Evolutionary conservation across 169 alveolate species (phyloP).

Genomic region (Cryptosporidium parvum): DNA sequence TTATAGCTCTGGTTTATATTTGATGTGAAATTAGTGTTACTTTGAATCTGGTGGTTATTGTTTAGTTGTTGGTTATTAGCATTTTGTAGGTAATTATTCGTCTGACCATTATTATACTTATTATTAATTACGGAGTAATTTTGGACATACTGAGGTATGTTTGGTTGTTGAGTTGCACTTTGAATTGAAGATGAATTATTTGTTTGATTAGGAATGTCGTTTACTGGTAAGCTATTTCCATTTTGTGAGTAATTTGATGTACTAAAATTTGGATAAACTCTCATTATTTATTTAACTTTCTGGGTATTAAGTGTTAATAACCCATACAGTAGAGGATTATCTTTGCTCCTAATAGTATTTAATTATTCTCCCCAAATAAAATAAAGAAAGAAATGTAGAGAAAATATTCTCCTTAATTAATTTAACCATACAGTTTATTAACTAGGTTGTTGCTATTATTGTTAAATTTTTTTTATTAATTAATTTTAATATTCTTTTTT

Average conservation of each 20-base stretch:
- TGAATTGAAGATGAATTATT: not conserved
- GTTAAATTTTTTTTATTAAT: not conserved
- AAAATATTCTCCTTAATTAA: conserved; percentile 3
- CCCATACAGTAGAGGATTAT: conserved; percentile 23
- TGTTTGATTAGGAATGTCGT: not conserved
- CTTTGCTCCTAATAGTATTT: conserved; percentile 7
- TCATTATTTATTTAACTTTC: conserved; percentile 13
- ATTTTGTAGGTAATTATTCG: not conserved
- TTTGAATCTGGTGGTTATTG: not conserved
- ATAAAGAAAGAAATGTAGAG: not conserved
- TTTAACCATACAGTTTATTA: conserved; percentile 2
- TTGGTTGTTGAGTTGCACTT: not conserved
- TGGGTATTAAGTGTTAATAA: conserved; percentile 3
- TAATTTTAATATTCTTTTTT: not conserved
- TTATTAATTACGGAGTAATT: not conserved
- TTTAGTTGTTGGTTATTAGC: not conserved
- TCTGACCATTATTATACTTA: conserved; percentile 12
- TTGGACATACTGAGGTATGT: conserved; percentile 15
- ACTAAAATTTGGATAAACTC: conserved; percentile 25
- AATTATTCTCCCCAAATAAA: conserved; percentile 13
- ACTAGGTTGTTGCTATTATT: not conserved
- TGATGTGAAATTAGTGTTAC: not conserved
- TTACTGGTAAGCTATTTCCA: conserved; percentile 5
- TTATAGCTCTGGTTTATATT: not conserved
- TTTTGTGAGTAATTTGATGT: conserved; percentile 19